phyloP scores from a whole-genome alignment of 2,329 filamentous ascomycete genomes.

The Rosellinia necatrix region DNA sequence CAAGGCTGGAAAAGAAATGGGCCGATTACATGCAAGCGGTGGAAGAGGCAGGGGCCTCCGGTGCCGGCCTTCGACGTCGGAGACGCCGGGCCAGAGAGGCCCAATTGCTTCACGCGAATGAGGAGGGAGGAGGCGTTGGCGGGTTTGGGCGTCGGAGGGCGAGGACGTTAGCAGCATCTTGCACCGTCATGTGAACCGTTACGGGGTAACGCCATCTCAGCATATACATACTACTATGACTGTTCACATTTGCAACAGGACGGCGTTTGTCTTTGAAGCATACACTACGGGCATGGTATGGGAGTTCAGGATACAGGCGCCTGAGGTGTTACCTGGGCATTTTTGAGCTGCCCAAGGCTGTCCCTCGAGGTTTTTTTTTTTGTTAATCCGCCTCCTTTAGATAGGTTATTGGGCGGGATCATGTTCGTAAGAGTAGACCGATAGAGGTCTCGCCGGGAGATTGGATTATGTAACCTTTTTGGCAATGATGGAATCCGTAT shows the following conservation, averaged over 20 bases:
- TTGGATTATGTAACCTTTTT: conserved; percentile 1
- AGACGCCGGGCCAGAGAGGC: conserved; percentile 81
- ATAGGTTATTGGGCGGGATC: no score
- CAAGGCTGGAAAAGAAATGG: conserved; percentile 87
- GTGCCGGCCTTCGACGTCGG: conserved; percentile 69
- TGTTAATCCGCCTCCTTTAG: background rate
- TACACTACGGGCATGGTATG: conserved; percentile 13
- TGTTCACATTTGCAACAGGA: background rate
- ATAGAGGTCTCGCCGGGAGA: conserved; percentile 10
- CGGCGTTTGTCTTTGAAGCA: background rate
- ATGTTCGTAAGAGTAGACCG: no score
- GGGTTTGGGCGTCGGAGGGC: conserved; percentile 62
- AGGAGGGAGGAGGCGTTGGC: conserved; percentile 70
- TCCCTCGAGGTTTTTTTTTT: background rate
- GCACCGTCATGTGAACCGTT: conserved; percentile 64
- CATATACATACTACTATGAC: background rate
- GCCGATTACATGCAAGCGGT: conserved; percentile 90
- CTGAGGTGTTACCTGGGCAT: background rate
- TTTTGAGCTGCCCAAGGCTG: background rate
- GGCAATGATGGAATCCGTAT: background rate
- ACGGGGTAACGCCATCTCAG: no score
- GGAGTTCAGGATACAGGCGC: conserved; percentile 16
- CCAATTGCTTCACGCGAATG: conserved; percentile 76
- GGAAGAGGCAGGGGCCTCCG: conserved; percentile 77
- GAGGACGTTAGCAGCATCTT: conserved; percentile 62